Percentiles rank a stretch among this genome's conserved stretches.
Evolutionary conservation across 176 grass and related monocot genomes (phyloP).

Genomic region (Themeda triandra): DNA sequence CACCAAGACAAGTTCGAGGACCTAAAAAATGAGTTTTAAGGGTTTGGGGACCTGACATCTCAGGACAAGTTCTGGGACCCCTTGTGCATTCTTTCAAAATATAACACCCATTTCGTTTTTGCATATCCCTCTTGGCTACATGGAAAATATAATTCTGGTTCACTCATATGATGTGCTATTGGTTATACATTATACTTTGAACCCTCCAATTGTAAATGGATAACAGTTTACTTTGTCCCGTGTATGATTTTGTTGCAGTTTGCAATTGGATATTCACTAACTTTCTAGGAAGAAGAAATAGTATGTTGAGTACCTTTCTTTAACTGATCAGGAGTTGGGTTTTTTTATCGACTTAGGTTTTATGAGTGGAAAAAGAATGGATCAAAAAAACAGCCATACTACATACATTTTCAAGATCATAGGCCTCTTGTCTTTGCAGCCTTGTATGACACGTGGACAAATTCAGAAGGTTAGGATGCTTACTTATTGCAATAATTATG

Average conservation of each 20-base stretch:
- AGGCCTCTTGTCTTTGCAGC: conserved; percentile 83
- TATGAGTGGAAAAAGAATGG: conserved; percentile 98
- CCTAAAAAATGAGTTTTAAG: not conserved
- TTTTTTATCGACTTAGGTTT: conserved; percentile 51
- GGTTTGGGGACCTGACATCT: not conserved
- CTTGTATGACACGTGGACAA: conserved; percentile 74
- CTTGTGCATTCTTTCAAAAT: not conserved
- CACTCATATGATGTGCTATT: not conserved
- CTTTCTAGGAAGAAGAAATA: not conserved
- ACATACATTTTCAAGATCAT: conserved; percentile 80
- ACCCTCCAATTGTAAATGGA: not conserved
- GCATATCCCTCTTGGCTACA: not conserved
- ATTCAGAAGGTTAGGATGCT: conserved; percentile 57
- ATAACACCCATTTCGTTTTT: not conserved
- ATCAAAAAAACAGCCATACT: conserved; percentile 79
- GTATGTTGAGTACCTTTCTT: not conserved
- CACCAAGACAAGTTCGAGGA: not conserved
- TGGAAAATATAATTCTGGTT: not conserved
- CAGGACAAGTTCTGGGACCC: not conserved
- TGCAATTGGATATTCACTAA: not conserved
- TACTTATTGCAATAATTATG: not conserved
- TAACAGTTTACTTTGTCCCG: not conserved
- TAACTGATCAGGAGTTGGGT: conserved; percentile 7
- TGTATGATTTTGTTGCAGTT: not conserved
- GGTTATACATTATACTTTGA: conserved; percentile 5